phyloP scores from a whole-genome alignment of 441 rosid genomes.

The Capsella rubella region DNA sequence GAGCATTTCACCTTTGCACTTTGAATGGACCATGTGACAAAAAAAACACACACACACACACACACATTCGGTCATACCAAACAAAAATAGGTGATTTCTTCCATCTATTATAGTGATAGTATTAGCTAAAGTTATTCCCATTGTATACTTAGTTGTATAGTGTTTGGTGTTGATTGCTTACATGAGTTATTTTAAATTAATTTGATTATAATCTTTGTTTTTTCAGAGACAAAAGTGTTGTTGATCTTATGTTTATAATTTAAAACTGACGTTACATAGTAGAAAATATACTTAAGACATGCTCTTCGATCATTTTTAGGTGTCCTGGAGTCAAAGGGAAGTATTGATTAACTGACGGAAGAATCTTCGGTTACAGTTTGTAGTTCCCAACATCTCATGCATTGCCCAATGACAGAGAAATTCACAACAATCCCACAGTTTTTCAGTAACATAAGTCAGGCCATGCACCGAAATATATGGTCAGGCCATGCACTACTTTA shows the following conservation, averaged over 20 bases:
- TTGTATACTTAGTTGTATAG: too few relatives aligned
- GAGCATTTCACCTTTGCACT: constrained; percentile 43
- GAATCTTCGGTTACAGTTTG: not conserved
- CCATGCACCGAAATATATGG: not conserved
- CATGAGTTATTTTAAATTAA: too few relatives aligned
- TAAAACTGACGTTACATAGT: too few relatives aligned
- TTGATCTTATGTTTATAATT: too few relatives aligned
- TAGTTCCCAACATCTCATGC: not conserved
- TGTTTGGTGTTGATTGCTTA: too few relatives aligned
- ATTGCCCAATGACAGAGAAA: not conserved
- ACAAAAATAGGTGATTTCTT: not conserved
- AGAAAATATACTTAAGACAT: not conserved
- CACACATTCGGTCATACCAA: not conserved
- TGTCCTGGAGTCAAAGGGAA: constrained; percentile 22
- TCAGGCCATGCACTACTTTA: not conserved
- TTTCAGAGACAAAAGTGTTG: too few relatives aligned
- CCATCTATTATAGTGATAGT: not conserved
- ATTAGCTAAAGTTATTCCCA: not conserved
- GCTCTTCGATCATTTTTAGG: not conserved
- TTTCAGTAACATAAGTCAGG: not conserved
- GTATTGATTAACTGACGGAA: constrained; percentile 12
- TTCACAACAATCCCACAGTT: not conserved
- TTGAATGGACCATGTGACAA: constrained; percentile 35
- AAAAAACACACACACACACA: constrained; percentile 3
- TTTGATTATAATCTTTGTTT: too few relatives aligned